phyloP scores from a whole-genome alignment of 2,329 filamentous ascomycete genomes.

The Xylariaceae sp. region DNA sequence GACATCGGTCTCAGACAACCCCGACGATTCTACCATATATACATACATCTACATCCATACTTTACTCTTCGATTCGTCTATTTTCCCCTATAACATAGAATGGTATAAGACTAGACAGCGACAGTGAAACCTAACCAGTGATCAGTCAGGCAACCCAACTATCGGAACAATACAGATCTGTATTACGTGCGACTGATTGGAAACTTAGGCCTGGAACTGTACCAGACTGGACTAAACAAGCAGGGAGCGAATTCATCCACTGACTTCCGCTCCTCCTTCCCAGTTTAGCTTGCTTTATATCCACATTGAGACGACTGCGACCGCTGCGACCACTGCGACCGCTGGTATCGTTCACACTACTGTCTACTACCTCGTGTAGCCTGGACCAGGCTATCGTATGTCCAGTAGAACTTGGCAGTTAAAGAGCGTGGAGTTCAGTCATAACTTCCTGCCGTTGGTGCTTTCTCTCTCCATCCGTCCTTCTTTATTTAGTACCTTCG shows the following conservation, averaged over 20 bases:
- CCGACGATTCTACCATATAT: too few species aligned
- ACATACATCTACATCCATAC: too few species aligned
- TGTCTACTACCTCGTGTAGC: background rate
- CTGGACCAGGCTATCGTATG: background rate
- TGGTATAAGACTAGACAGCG: too few species aligned
- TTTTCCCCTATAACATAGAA: too few species aligned
- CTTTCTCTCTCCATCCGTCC: background rate
- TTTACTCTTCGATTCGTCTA: too few species aligned
- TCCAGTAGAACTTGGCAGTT: background rate
- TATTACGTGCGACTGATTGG: too few species aligned
- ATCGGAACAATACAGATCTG: too few species aligned
- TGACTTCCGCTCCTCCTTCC: background rate
- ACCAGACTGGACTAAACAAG: background rate
- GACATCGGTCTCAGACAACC: too few species aligned
- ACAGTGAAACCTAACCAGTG: too few species aligned
- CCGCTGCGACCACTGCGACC: background rate
- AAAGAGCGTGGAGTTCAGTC: background rate
- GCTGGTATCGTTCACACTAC: background rate
- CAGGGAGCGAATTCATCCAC: background rate
- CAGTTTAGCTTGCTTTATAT: background rate
- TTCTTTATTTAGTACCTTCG: background rate
- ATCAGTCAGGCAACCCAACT: too few species aligned
- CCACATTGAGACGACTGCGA: background rate
- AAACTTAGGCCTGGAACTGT: background rate
- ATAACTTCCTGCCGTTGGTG: background rate